Evolutionary conservation across 192 early-diverging fungal genomes (phyloP), one percentile per base, ranked within the genome.

Genomic region (Umbelopsis sp.): DNA sequence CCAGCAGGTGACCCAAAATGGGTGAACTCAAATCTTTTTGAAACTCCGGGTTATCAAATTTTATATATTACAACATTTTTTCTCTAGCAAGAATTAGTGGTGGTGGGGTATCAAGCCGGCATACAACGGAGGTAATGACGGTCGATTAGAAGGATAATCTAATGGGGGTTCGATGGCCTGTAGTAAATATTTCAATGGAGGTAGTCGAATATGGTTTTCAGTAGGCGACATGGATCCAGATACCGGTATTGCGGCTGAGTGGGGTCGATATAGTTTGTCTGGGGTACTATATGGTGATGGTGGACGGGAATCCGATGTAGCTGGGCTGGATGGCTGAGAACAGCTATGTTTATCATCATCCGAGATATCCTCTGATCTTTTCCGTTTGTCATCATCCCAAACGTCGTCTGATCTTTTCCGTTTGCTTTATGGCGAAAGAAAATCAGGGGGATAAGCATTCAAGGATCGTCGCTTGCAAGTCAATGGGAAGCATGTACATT

Each of bases 321-420:
- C 55, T 3, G 55, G 55, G 33, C 55, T 61, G 5, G 55, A 30
- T 35, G 55, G 55, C n/a, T 61, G 55, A n/a, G 55, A 61, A 35
- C 18, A 35, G 16, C 55, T 61, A 25, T 21, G 48, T 49, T 22
- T 33, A 33, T 61, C 55, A 25, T 61, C 55, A 4, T 15, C 55
- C 18, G 55, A 61, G 33, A 25, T 30, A 13, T 61, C 55, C 33
- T 61, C 55, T 35, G 55, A 61, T 18, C 55, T 22, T 37, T 61
- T 61, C 13, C 55, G 55, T 25, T 61, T 61, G 4, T 61, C 55
- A 25, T 61, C 55, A 4, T 15, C 55, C 18, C 33, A 61, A n/a
- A 25, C 18, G 6, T 61, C 55, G 18, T 61, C 55, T 35, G 55
- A 61, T 18, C 55, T 22, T 37, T 61, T 61, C 13, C 55, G 55